Conservation (phyloP, 441 rosid species). For the Hura crepitans region DNA sequence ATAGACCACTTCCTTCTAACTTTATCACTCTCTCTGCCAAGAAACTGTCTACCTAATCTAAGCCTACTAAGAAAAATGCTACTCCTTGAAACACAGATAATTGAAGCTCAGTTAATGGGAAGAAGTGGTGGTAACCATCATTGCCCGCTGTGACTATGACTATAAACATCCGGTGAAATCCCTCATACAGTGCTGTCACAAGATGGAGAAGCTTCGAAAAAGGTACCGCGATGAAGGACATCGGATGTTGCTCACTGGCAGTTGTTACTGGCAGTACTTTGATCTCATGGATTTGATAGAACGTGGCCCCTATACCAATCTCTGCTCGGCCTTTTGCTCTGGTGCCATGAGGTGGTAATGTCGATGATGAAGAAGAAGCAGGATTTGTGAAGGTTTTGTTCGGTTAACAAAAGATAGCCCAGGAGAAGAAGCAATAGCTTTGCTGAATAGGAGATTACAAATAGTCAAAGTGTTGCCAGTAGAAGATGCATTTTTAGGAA, state of each 20-base stretch:
- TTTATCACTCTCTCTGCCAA: conserved; percentile 32
- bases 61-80: conserved; percentile 72
- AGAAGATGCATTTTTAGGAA: no score
- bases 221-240: conserved; percentile 73
- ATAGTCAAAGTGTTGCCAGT: no score
- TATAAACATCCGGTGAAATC: conserved; percentile 46
- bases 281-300: conserved; percentile 82
- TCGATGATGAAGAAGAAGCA: conserved; percentile 34
- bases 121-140: conserved; percentile 66
- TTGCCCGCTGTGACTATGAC: conserved; percentile 48
- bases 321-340: conserved; percentile 45
- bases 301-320: conserved; percentile 46
- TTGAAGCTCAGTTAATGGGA: conserved; percentile 83
- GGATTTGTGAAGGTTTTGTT: no score
- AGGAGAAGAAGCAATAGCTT: no score
- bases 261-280: conserved; percentile 59
- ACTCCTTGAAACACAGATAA: conserved; percentile 63
- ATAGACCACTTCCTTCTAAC: conserved; percentile 28
- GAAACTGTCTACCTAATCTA: conserved; percentile 64
- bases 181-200: conserved; percentile 84
- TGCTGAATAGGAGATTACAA: no score
- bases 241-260: conserved; percentile 44
- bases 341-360: conserved; percentile 20
- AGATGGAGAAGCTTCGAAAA: conserved; percentile 93
- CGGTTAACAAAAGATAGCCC: no score